Percentiles rank a stretch among this genome's conserved stretches.
Conservation (phyloP, 1,284 basidiomycete species). For the Takashimella tepidaria region DNA sequence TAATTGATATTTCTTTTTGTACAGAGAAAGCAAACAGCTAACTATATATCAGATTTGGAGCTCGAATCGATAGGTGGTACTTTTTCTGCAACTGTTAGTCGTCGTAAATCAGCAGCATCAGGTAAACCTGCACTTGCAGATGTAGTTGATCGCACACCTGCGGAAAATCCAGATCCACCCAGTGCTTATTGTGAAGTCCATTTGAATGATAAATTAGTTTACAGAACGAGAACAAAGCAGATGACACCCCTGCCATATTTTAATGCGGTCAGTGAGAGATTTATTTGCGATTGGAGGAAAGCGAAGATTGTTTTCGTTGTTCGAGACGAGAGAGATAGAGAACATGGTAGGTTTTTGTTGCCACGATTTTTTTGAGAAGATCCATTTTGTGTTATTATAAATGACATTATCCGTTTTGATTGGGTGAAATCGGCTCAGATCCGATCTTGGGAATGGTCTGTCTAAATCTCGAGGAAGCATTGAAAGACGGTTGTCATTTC, state of each 20-base stretch:
- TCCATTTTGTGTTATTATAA: background rate
- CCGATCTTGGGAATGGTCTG: constrained; percentile 41
- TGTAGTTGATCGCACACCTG: constrained; percentile 36
- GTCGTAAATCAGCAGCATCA: constrained; percentile 28
- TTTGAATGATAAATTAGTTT: constrained; percentile 50
- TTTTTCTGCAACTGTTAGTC: constrained; percentile 23
- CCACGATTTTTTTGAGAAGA: background rate
- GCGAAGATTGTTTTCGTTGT: constrained; percentile 49
- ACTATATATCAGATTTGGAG: constrained; percentile 35
- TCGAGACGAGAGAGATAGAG: constrained; percentile 46
- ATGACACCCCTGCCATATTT: constrained; percentile 49
- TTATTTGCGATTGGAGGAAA: constrained; percentile 49
- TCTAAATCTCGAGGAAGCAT: constrained; percentile 29
- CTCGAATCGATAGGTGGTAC: constrained; percentile 37
- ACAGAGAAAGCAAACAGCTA: background rate
- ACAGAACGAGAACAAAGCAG: constrained; percentile 49
- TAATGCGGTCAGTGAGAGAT: constrained; percentile 51
- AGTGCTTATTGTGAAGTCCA: constrained; percentile 49
- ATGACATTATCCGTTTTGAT: background rate
- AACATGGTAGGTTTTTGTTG: constrained; percentile 36
- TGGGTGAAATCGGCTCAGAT: no score
- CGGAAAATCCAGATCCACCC: constrained; percentile 44
- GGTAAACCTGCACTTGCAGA: constrained; percentile 41
- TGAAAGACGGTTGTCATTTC: constrained; percentile 32
- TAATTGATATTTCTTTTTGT: background rate